Percentiles rank a stretch among this genome's conserved stretches.
phyloP scores from a whole-genome alignment of 2,329 filamentous ascomycete species.

The Talaromyces sp. region DNA sequence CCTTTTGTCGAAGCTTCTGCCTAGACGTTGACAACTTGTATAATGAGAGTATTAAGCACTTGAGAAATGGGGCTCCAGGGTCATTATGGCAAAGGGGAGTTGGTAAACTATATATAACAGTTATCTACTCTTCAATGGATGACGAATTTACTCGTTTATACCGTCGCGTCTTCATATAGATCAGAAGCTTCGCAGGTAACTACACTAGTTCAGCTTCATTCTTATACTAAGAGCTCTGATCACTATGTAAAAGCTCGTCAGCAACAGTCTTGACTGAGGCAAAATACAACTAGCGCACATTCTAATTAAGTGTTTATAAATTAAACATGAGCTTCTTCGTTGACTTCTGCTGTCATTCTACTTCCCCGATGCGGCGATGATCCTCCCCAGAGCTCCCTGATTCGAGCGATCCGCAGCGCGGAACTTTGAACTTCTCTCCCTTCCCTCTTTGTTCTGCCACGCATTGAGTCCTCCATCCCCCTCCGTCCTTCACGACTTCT shows the following conservation, averaged over 20 bases:
- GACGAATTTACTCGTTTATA: neutral
- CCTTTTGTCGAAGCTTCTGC: constrained; percentile 2
- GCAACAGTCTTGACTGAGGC: neutral
- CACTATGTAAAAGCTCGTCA: neutral
- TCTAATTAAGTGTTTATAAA: neutral
- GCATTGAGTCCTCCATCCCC: constrained; percentile 17
- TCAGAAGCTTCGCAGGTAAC: neutral
- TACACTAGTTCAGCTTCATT: neutral
- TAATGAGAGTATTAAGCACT: neutral
- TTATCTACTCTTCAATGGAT: no score
- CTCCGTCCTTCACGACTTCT: constrained; percentile 7
- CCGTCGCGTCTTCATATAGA: neutral
- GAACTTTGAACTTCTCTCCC: constrained; percentile 25
- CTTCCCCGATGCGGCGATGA: constrained; percentile 28
- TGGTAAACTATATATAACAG: no score
- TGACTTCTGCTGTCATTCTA: constrained; percentile 6
- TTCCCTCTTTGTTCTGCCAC: constrained; percentile 22
- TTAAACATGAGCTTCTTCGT: neutral
- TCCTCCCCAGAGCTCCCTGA: constrained; percentile 24
- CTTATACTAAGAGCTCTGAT: neutral
- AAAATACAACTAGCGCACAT: neutral
- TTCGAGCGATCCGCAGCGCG: constrained; percentile 22
- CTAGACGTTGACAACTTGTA: neutral
- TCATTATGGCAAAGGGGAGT: neutral
- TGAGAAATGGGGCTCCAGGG: neutral